These are phyloP conservation scores for Torulaspora pretoriensis DNA, from an alignment of 1,139 yeast species.

Conservation along the genomic window DNA sequence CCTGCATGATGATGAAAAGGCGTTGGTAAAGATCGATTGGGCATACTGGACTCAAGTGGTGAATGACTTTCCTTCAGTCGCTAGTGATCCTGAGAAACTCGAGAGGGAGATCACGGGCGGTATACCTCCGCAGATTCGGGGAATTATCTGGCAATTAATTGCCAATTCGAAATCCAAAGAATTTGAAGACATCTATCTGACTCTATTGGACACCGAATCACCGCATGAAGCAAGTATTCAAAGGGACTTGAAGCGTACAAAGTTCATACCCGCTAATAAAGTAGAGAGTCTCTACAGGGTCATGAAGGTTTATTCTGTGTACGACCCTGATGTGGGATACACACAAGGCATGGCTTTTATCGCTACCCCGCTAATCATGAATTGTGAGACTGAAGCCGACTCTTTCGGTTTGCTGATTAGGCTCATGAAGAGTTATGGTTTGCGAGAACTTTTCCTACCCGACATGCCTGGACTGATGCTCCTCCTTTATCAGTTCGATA, in stretches of 20 bases:
- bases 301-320: constrained; percentile 77
- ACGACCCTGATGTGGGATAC: constrained; percentile 91
- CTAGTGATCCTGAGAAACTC: constrained; percentile 55
- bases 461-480: constrained; percentile 93
- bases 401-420: constrained; percentile 77
- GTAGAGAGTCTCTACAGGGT: constrained; percentile 64
- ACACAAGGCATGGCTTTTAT: constrained; percentile 97
- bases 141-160: constrained; percentile 88
- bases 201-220: constrained; percentile 50
- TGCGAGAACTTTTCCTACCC: constrained; percentile 72
- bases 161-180: constrained; percentile 75
- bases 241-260: constrained; percentile 79
- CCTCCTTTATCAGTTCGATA: constrained; percentile 81
- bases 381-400: constrained; percentile 70
- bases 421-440: constrained; percentile 77
- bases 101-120: constrained; percentile 64
- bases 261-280: constrained; percentile 62
- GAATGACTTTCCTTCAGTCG: constrained; percentile 65
- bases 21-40: constrained; percentile 62
- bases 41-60: constrained; percentile 84
- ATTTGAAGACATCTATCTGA: constrained; percentile 61
- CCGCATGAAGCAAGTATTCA: constrained; percentile 73
- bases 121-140: constrained; percentile 79
- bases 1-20: constrained; percentile 23
- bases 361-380: constrained; percentile 76